Evolutionary conservation across 306 rosid genomes (phyloP), one percentile per base, ranked within the genome.

Genomic region (Inga laurina): DNA sequence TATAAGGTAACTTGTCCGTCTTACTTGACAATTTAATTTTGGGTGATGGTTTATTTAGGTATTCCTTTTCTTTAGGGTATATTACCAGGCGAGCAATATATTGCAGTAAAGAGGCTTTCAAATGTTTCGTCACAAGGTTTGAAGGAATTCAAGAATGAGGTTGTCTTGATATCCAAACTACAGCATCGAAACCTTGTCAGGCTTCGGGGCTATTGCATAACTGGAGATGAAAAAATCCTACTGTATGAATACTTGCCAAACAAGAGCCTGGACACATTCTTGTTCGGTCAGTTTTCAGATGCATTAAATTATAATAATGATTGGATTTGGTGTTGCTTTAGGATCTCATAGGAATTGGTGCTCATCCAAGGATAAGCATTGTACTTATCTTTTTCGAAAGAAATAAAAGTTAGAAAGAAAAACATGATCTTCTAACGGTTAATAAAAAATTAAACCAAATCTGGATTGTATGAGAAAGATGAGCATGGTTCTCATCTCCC

Each of bases 141-240:
- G n/a, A 45, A 52, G 8, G 90, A 89, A 74, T 88, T 88, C 7
- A 81, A 51, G 57, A 88, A 85, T 85, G 89, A 88, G 74, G 84
- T 82, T 10, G 62, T 85, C 5, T 80, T 89, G 18, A 87, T 83
- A 8, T 87, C 89, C 16, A 89, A 89, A 81, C 86, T 88, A 11
- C 93, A 86, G 4, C 91, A 84, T 69, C 77, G 79, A 4, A 90
- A 88, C 48, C 90, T 90, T n/a, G 89, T 86, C 66, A 73, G 75
- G n/a, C 82, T 90, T 32, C 21, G 45, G 49, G 91, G 91, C 8
- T 90, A 79, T 67, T 90, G 90, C 72, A 79, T 57, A 5, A 72
- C 44, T 54, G 88, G 68, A 21, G 81, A 80, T 3, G 90, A 90
- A 71, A 84, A 86, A 32, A 70, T 90, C 6, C 13, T 88, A 74